These are phyloP conservation scores for Calocera cornea DNA, from an alignment of 768 basidiomycete genomes.

Conservation along the genomic window DNA sequence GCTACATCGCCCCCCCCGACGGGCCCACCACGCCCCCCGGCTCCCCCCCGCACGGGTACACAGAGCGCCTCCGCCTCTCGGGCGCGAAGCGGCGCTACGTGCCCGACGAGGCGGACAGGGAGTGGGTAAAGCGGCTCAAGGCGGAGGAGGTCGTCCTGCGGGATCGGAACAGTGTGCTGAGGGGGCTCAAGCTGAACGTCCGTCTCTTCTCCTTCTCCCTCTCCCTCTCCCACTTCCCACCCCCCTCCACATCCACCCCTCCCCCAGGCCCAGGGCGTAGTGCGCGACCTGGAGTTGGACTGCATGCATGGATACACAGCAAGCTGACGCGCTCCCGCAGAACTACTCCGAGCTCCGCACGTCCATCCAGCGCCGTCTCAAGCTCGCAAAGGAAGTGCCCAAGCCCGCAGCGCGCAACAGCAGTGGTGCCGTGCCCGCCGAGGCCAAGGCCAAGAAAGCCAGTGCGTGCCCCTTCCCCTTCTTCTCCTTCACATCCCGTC, in stretches of 20 bases:
- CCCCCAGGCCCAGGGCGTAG: too few species aligned
- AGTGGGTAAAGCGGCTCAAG: conserved; percentile 75
- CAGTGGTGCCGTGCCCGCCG: not conserved
- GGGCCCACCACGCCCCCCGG: conserved; percentile 49
- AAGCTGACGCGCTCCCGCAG: not conserved
- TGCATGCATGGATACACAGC: too few species aligned
- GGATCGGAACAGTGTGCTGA: conserved; percentile 69
- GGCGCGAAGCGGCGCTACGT: conserved; percentile 65
- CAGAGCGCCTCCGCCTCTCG: conserved; percentile 23
- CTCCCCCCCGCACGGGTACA: conserved; percentile 28
- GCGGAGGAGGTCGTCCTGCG: conserved; percentile 63
- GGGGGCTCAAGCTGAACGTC: conserved; percentile 75
- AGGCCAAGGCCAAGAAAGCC: not conserved
- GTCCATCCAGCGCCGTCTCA: not conserved
- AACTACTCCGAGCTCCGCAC: conserved; percentile 2
- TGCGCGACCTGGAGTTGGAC: conserved; percentile 17
- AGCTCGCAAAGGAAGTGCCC: not conserved
- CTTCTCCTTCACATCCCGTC: not conserved
- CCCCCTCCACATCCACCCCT: conserved; percentile 54
- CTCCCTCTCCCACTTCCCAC: not conserved
- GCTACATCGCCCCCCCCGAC: not conserved
- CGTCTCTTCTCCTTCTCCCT: conserved; percentile 19
- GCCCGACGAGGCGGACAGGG: conserved; percentile 60
- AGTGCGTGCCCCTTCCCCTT: not conserved
- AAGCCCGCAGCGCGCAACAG: not conserved